Evolutionary conservation across 768 basidiomycete genomes (phyloP), one percentile per base, ranked within the genome.

Genomic region (Pholiota microspora): DNA sequence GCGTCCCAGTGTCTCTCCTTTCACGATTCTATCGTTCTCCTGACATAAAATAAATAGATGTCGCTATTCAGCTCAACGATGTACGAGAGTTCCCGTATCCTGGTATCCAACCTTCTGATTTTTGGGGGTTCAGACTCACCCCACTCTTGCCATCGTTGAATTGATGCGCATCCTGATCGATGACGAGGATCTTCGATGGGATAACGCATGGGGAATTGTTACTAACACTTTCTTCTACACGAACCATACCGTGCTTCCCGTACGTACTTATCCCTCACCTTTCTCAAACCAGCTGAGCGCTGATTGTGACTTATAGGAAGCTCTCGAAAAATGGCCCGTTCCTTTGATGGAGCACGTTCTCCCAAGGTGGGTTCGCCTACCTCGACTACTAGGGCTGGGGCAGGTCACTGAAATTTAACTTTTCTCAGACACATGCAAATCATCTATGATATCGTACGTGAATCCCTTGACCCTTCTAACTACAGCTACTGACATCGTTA

Each of bases 31-130:
- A 56, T 29, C 34, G 28, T 40, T 54, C 46, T 21, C 6, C 31
- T 36, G 42, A n/a, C n/a, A n/a, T n/a, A n/a, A n/a, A n/a, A n/a
- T n/a, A 6, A 2, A 55, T 27, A 92, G 90, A 82, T 70, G 88
- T 90, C 61, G 90, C 92, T 7, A 94, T 97, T 55, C 96, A 99
- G 69, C 82, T 96, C n/a, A 97, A 96, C 64, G 94, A 94, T 59
- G 90, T 91, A 62, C 47, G 81, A n/a, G n/a, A n/a, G 61, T n/a
- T 21, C 32, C 45, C 2, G 15, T 36, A 34, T 21, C 51, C 28
- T 32, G 58, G 16, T n/a, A 7, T 12, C 32, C 5, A 9, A 25
- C 40, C 44, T 18, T 61, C 45, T 49, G 45, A 49, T 21, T n/a
- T 25, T 10, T 25, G n/a, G 29, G n/a, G n/a, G n/a, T 6, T 52